These are phyloP conservation scores for Neonectria coccinea DNA, from an alignment of 2,329 filamentous ascomycete genomes.

Conservation along the genomic window DNA sequence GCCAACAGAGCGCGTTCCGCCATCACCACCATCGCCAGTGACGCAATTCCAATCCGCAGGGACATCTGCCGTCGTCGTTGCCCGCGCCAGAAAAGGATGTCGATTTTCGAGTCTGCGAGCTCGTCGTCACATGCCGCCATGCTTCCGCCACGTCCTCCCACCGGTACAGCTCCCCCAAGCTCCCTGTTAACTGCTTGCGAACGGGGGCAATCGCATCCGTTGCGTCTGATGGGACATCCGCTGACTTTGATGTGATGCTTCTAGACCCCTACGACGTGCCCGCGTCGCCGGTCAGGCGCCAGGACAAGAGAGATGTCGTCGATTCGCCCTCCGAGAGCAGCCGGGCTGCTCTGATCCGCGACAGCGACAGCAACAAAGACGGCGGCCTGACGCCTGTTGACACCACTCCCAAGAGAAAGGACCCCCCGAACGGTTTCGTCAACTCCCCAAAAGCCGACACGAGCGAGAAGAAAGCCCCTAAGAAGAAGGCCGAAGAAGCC, in stretches of 20 bases:
- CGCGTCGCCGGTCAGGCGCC: slow-evolving; percentile 32
- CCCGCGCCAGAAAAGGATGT: background rate
- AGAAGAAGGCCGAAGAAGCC: slow-evolving; percentile 15
- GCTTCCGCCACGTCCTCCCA: slow-evolving; percentile 9
- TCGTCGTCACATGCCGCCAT: slow-evolving; percentile 9
- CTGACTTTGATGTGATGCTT: slow-evolving; percentile 11
- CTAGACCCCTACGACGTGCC: slow-evolving; percentile 44
- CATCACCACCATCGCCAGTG: slow-evolving; percentile 17
- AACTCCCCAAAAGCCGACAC: slow-evolving; percentile 3
- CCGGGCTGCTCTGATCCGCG: slow-evolving; percentile 16
- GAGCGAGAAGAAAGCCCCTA: slow-evolving; percentile 8
- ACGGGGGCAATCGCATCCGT: slow-evolving; percentile 1
- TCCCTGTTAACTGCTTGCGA: background rate
- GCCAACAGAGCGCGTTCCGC: slow-evolving; percentile 26
- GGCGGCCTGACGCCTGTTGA: slow-evolving; percentile 28
- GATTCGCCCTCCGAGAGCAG: slow-evolving; percentile 33
- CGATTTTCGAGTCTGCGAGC: background rate
- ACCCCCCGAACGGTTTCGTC: background rate
- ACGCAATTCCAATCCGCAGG: slow-evolving; percentile 23
- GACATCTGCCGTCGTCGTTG: slow-evolving; percentile 8
- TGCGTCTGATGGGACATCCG: background rate
- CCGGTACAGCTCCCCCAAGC: slow-evolving; percentile 16
- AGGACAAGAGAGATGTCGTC: slow-evolving; percentile 25
- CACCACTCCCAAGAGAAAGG: slow-evolving; percentile 5
- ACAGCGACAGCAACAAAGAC: slow-evolving; percentile 17